Evolutionary conservation across 225 moss, liverwort and hornwort species (phyloP).

Genomic region (Marchantia paleacea): DNA sequence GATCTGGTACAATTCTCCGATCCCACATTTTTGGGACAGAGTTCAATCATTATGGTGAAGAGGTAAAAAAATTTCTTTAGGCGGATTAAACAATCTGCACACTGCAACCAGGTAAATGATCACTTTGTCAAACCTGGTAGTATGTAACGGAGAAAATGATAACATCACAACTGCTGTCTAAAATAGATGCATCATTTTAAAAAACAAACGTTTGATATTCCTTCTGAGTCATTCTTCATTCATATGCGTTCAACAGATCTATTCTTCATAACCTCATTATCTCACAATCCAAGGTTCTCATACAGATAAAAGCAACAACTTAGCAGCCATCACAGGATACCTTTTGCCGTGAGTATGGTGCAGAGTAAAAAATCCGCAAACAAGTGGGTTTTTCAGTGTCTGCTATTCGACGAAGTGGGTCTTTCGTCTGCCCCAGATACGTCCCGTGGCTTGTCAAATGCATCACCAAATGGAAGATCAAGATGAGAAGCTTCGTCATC

Average conservation of each 20-base stretch:
- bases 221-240: background rate
- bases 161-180: background rate
- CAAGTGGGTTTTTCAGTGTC: slow-evolving; percentile 22
- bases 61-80: slow-evolving; percentile 37
- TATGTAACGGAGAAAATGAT: background rate
- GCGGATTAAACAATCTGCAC: slow-evolving; percentile 39
- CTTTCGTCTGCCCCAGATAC: slow-evolving; percentile 36
- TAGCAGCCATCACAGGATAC: background rate
- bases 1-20: slow-evolving; percentile 32
- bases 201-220: background rate
- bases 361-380: background rate
- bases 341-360: slow-evolving; percentile 21
- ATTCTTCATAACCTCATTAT: no score
- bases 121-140: background rate
- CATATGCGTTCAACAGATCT: background rate
- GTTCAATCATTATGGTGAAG: slow-evolving; percentile 41
- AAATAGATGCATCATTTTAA: background rate
- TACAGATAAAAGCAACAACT: background rate
- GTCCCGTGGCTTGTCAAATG: slow-evolving; percentile 66
- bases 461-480: slow-evolving; percentile 91
- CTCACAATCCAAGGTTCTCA: background rate
- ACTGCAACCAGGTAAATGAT: background rate
- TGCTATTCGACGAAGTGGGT: slow-evolving; percentile 22
- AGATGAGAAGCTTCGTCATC: slow-evolving; percentile 72
- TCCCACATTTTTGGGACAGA: slow-evolving; percentile 36